phyloP scores from a whole-genome alignment of 148 eudicot species.

The Cornus suecica region DNA sequence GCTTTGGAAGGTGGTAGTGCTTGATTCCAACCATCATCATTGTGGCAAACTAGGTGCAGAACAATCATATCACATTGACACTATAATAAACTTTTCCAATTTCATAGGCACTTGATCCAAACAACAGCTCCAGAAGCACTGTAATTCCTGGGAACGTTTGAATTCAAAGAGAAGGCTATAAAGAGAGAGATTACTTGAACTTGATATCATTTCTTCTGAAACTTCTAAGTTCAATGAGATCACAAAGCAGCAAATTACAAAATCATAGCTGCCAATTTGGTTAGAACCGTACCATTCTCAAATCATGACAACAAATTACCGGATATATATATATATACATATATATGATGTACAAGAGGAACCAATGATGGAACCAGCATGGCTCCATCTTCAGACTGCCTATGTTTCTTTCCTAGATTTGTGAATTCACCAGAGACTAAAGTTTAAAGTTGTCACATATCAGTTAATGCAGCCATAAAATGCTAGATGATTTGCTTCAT shows the following conservation, averaged over 20 bases:
- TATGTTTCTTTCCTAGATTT: slow-evolving; percentile 15
- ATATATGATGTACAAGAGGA: slow-evolving; percentile 11
- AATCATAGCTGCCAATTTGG: slow-evolving; percentile 12
- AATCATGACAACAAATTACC: slow-evolving; percentile 13
- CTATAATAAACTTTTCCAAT: too few relatives aligned
- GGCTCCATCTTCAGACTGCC: slow-evolving; percentile 15
- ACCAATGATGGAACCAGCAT: slow-evolving; percentile 14
- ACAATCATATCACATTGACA: too few relatives aligned
- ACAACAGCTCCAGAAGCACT: background rate
- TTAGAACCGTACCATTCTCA: slow-evolving; percentile 9
- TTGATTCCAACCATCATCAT: too few relatives aligned
- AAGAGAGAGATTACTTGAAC: slow-evolving; percentile 17
- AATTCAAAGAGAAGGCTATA: slow-evolving; percentile 13
- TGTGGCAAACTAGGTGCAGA: too few relatives aligned
- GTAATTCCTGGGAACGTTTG: background rate
- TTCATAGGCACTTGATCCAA: background rate
- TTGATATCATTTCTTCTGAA: slow-evolving; percentile 4
- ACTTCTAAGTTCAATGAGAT: slow-evolving; percentile 13
- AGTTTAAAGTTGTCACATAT: too few relatives aligned
- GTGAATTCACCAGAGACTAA: slow-evolving; percentile 12
- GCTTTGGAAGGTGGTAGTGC: too few relatives aligned
- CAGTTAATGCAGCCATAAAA: too few relatives aligned
- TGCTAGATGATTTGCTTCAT: too few relatives aligned
- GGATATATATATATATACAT: too few relatives aligned
- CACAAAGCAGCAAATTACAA: slow-evolving; percentile 12